Percentiles rank a stretch among this genome's conserved stretches.
phyloP scores from a whole-genome alignment of 306 rosid genomes.

The Senna tora region DNA sequence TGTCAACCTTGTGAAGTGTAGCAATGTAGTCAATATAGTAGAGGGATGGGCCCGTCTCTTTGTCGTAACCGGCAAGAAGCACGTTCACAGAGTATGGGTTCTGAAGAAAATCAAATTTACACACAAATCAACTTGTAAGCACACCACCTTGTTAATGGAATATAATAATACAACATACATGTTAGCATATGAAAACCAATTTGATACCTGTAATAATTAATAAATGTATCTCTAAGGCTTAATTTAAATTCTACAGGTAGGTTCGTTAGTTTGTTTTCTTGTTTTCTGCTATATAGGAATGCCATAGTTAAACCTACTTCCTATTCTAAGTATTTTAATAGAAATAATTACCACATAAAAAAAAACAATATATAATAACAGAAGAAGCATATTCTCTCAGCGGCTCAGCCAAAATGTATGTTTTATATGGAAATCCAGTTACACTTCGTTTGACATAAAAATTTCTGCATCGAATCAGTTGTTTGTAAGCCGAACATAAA shows the following conservation, averaged over 20 bases:
- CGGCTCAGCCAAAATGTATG: background rate
- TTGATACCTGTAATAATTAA: background rate
- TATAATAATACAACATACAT: conserved; percentile 11
- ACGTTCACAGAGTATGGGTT: conserved; percentile 71
- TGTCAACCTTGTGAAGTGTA: conserved; percentile 74
- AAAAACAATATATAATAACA: background rate
- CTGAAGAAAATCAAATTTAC: conserved; percentile 41
- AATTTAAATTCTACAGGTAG: background rate
- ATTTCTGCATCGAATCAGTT: background rate
- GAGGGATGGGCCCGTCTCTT: conserved; percentile 66
- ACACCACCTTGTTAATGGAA: conserved; percentile 10
- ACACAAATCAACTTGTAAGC: conserved; percentile 19
- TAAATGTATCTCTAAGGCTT: conserved; percentile 1
- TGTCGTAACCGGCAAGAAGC: conserved; percentile 70
- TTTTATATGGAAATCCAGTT: background rate
- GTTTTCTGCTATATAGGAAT: background rate
- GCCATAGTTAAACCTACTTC: background rate
- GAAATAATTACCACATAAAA: background rate
- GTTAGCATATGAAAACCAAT: background rate
- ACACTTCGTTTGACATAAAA: background rate
- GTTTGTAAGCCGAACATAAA: conserved; percentile 1
- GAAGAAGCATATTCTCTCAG: background rate
- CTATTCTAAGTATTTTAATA: background rate
- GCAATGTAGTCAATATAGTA: conserved; percentile 72
- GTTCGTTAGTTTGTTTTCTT: background rate